These are phyloP conservation scores for Penicillium sp. DNA, from an alignment of 2,329 filamentous ascomycete genomes.

Conservation along the genomic window DNA sequence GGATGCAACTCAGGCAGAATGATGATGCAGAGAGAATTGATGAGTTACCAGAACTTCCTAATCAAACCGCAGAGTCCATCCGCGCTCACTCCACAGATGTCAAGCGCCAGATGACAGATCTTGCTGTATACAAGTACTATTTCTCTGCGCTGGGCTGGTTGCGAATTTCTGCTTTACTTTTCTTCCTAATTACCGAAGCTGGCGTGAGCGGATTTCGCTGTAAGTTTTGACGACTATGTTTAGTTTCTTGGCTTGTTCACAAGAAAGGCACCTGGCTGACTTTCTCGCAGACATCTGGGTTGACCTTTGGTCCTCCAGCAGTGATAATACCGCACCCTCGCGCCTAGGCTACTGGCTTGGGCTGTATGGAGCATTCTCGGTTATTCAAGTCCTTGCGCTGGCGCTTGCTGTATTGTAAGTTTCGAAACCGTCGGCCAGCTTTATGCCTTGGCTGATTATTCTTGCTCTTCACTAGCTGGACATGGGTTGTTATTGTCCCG, in stretches of 20 bases:
- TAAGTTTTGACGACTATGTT: background rate
- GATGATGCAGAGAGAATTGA: background rate
- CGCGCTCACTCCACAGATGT: background rate
- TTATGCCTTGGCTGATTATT: background rate
- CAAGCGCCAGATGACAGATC: constrained; percentile 4
- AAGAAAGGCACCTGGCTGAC: background rate
- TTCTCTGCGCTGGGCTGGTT: constrained; percentile 21
- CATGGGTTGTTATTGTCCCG: background rate
- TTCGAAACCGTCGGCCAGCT: background rate
- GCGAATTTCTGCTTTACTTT: constrained; percentile 12
- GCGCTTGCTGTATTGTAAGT: background rate
- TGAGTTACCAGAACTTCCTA: background rate
- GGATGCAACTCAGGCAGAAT: background rate
- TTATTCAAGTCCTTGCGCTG: constrained; percentile 4
- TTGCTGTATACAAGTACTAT: constrained; percentile 25
- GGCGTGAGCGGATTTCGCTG: background rate
- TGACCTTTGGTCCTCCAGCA: constrained; percentile 21
- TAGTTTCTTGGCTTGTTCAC: background rate
- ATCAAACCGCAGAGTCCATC: background rate
- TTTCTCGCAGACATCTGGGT: constrained; percentile 11
- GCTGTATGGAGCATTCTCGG: constrained; percentile 15
- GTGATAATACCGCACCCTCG: constrained; percentile 1
- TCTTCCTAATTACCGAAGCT: background rate
- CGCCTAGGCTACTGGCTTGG: constrained; percentile 20
- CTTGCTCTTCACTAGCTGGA: background rate